Percentiles rank a stretch among this genome's conserved stretches.
These are phyloP conservation scores for Lasiodiplodia hormozganensis DNA, from an alignment of 2,329 filamentous ascomycete species.

Conservation along the genomic window DNA sequence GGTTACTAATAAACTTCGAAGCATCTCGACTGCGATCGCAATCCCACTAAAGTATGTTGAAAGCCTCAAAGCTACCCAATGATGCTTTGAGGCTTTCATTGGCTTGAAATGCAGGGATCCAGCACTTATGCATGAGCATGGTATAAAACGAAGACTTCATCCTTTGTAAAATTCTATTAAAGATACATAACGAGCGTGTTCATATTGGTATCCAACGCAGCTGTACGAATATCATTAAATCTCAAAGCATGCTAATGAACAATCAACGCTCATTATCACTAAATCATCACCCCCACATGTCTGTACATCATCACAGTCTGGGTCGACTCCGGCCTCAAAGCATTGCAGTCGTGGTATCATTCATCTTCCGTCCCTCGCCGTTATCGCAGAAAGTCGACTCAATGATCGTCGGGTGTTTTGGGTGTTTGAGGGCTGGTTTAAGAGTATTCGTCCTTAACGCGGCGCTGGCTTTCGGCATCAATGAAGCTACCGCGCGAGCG, in stretches of 20 bases:
- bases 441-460: constrained; percentile 75
- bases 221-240: constrained; percentile 8
- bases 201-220: constrained; percentile 8
- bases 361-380: not conserved
- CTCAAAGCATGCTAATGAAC: not conserved
- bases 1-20: no score
- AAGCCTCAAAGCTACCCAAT: no score
- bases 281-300: not conserved
- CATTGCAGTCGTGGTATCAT: constrained; percentile 23
- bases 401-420: not conserved
- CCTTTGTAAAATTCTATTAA: not conserved
- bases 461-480: constrained; percentile 62
- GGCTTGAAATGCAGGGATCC: not conserved
- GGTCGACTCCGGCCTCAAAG: constrained; percentile 8
- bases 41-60: no score
- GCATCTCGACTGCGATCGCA: not conserved
- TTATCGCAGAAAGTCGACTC: not conserved
- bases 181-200: constrained; percentile 7
- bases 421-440: constrained; percentile 43
- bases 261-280: constrained; percentile 17
- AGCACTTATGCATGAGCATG: not conserved
- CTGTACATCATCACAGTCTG: constrained; percentile 9
- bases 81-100: not conserved
- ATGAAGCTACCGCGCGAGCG: constrained; percentile 59
- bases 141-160: not conserved